Conservation (phyloP, 257 asterid genomes). For the Przewalskia tangutica region DNA sequence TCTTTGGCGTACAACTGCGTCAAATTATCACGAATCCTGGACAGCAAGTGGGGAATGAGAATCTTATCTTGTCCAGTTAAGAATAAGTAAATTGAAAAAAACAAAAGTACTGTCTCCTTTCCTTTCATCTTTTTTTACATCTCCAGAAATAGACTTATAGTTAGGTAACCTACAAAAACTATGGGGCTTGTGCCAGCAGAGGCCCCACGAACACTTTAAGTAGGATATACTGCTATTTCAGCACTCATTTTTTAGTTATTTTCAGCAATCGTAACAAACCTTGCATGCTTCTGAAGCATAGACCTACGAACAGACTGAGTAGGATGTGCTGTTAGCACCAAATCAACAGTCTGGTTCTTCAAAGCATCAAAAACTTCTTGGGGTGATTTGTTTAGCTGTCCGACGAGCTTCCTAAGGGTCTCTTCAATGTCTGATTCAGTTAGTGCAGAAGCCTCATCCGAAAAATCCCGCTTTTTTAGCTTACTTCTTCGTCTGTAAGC, state of each 20-base stretch:
- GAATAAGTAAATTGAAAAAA: neutral
- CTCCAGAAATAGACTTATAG: neutral
- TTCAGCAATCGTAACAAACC: slow-evolving; percentile 30
- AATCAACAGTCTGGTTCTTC: slow-evolving; percentile 85
- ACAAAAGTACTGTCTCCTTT: neutral
- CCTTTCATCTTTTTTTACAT: neutral
- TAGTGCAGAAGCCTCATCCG: slow-evolving; percentile 87
- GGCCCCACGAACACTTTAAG: neutral
- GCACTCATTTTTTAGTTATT: neutral
- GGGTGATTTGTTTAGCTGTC: slow-evolving; percentile 64
- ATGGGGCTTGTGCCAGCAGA: neutral
- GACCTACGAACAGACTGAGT: slow-evolving; percentile 95
- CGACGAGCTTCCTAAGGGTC: slow-evolving; percentile 84
- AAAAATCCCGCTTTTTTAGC: slow-evolving; percentile 60
- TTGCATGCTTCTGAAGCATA: slow-evolving; percentile 87
- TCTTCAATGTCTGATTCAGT: slow-evolving; percentile 94
- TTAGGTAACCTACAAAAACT: neutral
- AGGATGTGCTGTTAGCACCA: slow-evolving; percentile 88
- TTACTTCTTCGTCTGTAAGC: slow-evolving; percentile 84
- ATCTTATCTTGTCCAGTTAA: neutral
- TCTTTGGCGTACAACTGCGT: slow-evolving; percentile 77
- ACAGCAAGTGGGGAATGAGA: neutral
- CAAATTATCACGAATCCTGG: slow-evolving; percentile 74
- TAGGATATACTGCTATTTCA: neutral
- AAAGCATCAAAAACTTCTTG: slow-evolving; percentile 77